These are phyloP conservation scores for Capsella rubella DNA, from an alignment of 441 rosid genomes.

Conservation along the genomic window DNA sequence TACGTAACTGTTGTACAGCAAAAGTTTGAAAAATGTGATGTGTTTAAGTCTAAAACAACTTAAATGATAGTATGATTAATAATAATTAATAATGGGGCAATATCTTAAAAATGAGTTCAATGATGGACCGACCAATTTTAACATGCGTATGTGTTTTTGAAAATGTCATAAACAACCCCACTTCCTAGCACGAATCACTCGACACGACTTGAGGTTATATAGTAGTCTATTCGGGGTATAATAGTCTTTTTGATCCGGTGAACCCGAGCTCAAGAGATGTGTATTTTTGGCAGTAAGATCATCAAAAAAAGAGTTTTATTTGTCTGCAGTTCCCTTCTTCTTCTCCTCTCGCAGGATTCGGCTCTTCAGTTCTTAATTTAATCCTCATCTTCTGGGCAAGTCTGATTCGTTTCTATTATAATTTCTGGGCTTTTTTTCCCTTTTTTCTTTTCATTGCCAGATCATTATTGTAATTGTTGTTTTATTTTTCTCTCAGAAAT, in stretches of 20 bases:
- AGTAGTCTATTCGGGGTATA: slow-evolving; percentile 16
- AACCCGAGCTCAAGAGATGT: slow-evolving; percentile 24
- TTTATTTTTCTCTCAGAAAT: slow-evolving; percentile 6
- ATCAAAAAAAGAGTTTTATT: slow-evolving; percentile 1
- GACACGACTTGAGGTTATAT: background rate
- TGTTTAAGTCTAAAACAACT: too few relatives aligned
- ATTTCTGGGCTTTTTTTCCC: background rate
- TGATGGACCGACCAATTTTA: slow-evolving; percentile 29
- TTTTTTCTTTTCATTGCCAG: background rate
- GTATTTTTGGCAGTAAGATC: slow-evolving; percentile 24
- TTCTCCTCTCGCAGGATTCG: slow-evolving; percentile 42
- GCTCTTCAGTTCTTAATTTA: slow-evolving; percentile 34
- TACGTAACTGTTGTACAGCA: slow-evolving; percentile 3
- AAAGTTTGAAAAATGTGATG: background rate
- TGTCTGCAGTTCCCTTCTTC: slow-evolving; percentile 10
- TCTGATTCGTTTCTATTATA: slow-evolving; percentile 11
- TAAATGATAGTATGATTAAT: background rate
- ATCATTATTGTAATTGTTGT: slow-evolving; percentile 1
- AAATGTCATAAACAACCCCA: slow-evolving; percentile 36
- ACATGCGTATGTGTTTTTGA: slow-evolving; percentile 25
- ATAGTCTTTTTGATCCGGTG: slow-evolving; percentile 7
- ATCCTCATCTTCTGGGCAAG: slow-evolving; percentile 29
- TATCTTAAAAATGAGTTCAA: slow-evolving; percentile 23
- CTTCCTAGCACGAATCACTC: background rate
- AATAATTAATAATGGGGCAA: background rate